These are phyloP conservation scores for Phyllosticta citrichinensis DNA, from an alignment of 2,329 filamentous ascomycete genomes.

Conservation along the genomic window DNA sequence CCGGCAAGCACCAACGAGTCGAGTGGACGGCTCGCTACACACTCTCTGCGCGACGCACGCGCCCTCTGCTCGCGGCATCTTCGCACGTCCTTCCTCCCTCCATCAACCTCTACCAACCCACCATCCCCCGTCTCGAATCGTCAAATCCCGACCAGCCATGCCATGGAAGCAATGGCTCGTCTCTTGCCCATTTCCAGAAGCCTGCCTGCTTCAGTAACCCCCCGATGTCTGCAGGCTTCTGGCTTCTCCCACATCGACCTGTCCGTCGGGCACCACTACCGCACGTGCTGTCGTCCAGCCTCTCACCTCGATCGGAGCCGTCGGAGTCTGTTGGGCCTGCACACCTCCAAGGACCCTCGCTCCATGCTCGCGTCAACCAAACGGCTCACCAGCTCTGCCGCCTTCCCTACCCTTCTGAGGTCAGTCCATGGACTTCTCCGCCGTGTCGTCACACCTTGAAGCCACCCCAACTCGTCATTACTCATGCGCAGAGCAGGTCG, in stretches of 20 bases:
- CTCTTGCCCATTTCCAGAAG: background rate
- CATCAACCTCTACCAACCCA: background rate
- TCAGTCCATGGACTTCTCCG: background rate
- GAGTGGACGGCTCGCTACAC: background rate
- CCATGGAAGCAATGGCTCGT: background rate
- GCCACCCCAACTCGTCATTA: background rate
- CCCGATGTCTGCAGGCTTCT: background rate
- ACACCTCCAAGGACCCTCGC: background rate
- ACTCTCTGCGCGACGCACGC: background rate
- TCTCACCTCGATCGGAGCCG: constrained; percentile 3
- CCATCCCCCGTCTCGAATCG: background rate
- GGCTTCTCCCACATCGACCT: background rate
- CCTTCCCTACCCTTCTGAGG: background rate
- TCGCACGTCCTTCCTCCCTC: background rate
- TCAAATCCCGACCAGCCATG: background rate
- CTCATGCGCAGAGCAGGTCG: background rate
- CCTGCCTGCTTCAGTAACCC: background rate
- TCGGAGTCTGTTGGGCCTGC: constrained; percentile 2
- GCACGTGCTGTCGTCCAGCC: constrained; percentile 3
- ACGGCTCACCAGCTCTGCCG: background rate
- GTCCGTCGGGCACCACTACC: background rate
- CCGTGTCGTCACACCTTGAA: background rate
- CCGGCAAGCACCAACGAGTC: background rate
- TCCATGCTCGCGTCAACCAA: background rate
- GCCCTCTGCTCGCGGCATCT: background rate